Conservation (phyloP, 2,329 filamentous ascomycete genomes). For the Aspergillus amoenus region DNA sequence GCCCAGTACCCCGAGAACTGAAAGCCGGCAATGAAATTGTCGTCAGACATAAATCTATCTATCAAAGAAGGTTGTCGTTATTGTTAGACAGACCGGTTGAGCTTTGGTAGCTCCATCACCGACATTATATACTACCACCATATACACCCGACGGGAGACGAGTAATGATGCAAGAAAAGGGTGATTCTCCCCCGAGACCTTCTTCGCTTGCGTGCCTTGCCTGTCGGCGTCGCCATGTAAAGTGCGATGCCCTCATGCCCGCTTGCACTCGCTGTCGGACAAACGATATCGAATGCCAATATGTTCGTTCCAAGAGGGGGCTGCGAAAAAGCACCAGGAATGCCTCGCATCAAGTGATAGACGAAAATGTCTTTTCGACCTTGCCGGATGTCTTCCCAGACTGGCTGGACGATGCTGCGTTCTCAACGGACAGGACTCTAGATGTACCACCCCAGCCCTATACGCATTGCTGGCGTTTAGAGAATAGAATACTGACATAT, state of each 20-base stretch:
- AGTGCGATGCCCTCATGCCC: slow-evolving; percentile 47
- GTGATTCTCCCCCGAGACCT: slow-evolving; percentile 7
- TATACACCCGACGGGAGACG: no score
- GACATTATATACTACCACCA: no score
- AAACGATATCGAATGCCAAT: slow-evolving; percentile 46
- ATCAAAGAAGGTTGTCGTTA: neutral
- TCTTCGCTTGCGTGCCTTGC: slow-evolving; percentile 25
- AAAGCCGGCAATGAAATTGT: neutral
- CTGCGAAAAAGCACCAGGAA: slow-evolving; percentile 12
- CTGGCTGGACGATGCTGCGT: slow-evolving; percentile 16
- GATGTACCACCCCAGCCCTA: neutral
- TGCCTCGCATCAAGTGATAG: slow-evolving; percentile 3
- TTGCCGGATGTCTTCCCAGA: slow-evolving; percentile 10
- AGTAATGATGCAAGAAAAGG: neutral
- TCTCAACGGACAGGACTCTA: slow-evolving; percentile 14
- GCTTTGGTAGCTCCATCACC: neutral
- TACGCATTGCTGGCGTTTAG: neutral
- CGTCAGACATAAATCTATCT: neutral
- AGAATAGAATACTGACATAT: neutral
- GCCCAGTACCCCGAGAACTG: neutral
- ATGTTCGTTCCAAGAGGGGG: slow-evolving; percentile 49
- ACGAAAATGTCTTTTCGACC: slow-evolving; percentile 15
- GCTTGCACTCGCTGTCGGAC: slow-evolving; percentile 42
- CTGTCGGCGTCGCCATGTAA: slow-evolving; percentile 40
- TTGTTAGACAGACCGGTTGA: neutral